Percentiles rank a stretch among this genome's conserved stretches.
These are phyloP conservation scores for Gymnopilus dilepis DNA, from an alignment of 768 basidiomycete genomes.

Conservation along the genomic window DNA sequence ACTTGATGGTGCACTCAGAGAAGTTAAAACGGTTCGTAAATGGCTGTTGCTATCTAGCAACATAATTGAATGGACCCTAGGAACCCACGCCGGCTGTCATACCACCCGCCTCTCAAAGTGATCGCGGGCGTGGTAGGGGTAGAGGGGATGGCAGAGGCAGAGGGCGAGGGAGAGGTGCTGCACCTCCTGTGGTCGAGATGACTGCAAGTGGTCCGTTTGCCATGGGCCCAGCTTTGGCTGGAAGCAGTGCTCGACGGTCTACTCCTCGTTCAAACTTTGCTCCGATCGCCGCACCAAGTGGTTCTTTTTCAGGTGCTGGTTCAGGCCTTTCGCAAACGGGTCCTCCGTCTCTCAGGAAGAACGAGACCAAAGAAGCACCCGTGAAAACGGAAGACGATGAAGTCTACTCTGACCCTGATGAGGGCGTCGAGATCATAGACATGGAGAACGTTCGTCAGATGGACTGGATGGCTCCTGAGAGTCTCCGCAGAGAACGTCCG, in stretches of 20 bases:
- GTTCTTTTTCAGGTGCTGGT: conserved; percentile 47
- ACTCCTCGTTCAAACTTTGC: conserved; percentile 62
- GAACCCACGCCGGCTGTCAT: conserved; percentile 47
- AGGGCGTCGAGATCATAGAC: conserved; percentile 86
- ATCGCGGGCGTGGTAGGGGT: conserved; percentile 51
- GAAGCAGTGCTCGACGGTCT: conserved; percentile 55
- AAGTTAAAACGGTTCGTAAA: conserved; percentile 64
- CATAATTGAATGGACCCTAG: conserved; percentile 35
- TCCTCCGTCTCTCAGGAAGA: conserved; percentile 56
- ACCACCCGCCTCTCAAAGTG: conserved; percentile 35
- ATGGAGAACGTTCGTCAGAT: conserved; percentile 77
- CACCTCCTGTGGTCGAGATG: conserved; percentile 68
- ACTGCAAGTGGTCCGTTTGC: conserved; percentile 88
- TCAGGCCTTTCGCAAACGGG: conserved; percentile 54
- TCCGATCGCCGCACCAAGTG: conserved; percentile 48
- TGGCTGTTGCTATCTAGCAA: not conserved
- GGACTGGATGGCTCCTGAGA: conserved; percentile 92
- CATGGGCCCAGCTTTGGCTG: conserved; percentile 79
- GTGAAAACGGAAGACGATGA: conserved; percentile 54
- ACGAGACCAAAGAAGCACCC: conserved; percentile 34
- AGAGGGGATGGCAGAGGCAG: conserved; percentile 56
- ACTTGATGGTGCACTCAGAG: conserved; percentile 44
- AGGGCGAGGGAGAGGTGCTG: conserved; percentile 56
- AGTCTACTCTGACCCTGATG: conserved; percentile 85
- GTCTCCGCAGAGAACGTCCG: conserved; percentile 55